These are phyloP conservation scores for Leavenworthia alabamica DNA, from an alignment of 345 rosid genomes.

Conservation along the genomic window DNA sequence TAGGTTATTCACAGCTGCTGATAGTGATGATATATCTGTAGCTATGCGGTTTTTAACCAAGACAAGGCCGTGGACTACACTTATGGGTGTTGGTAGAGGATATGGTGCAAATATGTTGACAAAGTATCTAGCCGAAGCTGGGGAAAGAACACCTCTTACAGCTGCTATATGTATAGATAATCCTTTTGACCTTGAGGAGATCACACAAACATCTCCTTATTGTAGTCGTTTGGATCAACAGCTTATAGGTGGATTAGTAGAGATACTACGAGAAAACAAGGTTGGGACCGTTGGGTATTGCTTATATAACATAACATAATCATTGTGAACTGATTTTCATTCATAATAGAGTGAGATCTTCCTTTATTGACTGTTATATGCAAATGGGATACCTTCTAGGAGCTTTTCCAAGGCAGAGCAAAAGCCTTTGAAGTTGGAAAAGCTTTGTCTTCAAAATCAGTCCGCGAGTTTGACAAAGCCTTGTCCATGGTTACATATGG, in stretches of 20 bases:
- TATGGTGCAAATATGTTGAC: constrained; percentile 90
- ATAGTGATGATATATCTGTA: constrained; percentile 85
- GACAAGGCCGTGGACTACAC: constrained; percentile 86
- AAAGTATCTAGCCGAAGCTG: constrained; percentile 81
- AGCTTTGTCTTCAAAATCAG: constrained; percentile 70
- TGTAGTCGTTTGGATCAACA: constrained; percentile 43
- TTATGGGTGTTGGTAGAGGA: constrained; percentile 83
- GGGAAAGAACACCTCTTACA: constrained; percentile 75
- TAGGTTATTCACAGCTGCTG: constrained; percentile 98
- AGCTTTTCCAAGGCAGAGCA: constrained; percentile 73
- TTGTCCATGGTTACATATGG: constrained; percentile 86
- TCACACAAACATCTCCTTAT: constrained; percentile 53
- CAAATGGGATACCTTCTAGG: constrained; percentile 41
- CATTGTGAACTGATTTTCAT: neutral
- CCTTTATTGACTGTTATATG: constrained; percentile 19
- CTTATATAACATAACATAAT: constrained; percentile 1
- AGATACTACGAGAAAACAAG: constrained; percentile 77
- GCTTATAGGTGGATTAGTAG: constrained; percentile 65
- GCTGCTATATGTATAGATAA: constrained; percentile 85
- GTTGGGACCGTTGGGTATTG: constrained; percentile 42
- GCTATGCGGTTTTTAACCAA: constrained; percentile 64
- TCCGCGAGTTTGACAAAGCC: constrained; percentile 84
- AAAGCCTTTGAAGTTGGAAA: constrained; percentile 78
- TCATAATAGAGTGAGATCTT: constrained; percentile 1
- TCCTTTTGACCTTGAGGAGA: constrained; percentile 94